phyloP scores from a whole-genome alignment of 208 protist genomes.

The Angomonas deanei region DNA sequence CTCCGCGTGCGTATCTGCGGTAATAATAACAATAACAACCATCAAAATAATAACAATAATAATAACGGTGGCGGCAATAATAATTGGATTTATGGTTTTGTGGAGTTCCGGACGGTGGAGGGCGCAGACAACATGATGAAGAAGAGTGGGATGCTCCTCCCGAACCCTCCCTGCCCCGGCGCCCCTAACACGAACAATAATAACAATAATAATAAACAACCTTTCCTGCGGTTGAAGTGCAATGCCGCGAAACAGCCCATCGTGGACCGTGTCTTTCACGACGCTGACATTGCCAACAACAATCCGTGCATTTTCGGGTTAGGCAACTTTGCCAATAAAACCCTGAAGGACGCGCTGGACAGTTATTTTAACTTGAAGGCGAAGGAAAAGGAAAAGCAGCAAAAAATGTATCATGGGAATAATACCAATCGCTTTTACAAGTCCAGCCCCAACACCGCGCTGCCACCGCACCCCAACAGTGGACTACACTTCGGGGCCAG shows the following conservation, averaged over 20 bases:
- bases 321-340: constrained; percentile 51
- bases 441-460: not conserved
- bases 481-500: too few relatives aligned
- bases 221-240: constrained; percentile 55
- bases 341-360: constrained; percentile 59
- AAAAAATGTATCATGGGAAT: not conserved
- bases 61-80: not conserved
- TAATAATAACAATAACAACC: constrained; percentile 36
- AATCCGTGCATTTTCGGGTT: constrained; percentile 51
- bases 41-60: constrained; percentile 7
- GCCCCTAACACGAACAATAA: not conserved
- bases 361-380: constrained; percentile 68
- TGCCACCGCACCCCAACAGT: not conserved
- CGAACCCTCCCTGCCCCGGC: constrained; percentile 20
- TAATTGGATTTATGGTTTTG: constrained; percentile 69
- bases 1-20: constrained; percentile 66
- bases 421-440: not conserved
- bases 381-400: constrained; percentile 34
- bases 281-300: constrained; percentile 22
- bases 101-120: constrained; percentile 44
- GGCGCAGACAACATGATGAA: constrained; percentile 42
- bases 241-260: constrained; percentile 54
- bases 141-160: constrained; percentile 45
- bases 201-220: constrained; percentile 12
- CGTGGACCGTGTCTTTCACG: constrained; percentile 70